These are phyloP conservation scores for Saturnispora galanensis DNA, from an alignment of 805 yeast genomes.

Conservation along the genomic window DNA sequence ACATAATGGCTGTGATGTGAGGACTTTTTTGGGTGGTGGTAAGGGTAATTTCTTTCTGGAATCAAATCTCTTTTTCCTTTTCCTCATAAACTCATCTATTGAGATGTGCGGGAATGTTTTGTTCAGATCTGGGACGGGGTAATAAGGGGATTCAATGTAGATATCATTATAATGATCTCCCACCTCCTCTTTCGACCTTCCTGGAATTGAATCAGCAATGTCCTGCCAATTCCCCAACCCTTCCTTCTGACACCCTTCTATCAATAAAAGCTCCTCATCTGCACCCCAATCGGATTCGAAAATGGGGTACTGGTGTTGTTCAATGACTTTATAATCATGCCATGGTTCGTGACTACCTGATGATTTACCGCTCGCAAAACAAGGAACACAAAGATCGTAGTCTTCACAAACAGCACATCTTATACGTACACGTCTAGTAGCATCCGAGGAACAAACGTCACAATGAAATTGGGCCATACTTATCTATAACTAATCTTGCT, in stretches of 20 bases:
- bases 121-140: slow-evolving; percentile 85
- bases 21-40: slow-evolving; percentile 81
- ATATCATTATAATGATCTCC: slow-evolving; percentile 67
- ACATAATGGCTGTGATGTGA: slow-evolving; percentile 90
- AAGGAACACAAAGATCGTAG: slow-evolving; percentile 95
- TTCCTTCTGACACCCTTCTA: slow-evolving; percentile 84
- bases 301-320: slow-evolving; percentile 91
- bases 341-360: slow-evolving; percentile 87
- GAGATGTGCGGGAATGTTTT: slow-evolving; percentile 54
- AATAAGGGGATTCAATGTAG: slow-evolving; percentile 58
- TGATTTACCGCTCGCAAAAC: slow-evolving; percentile 76
- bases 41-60: slow-evolving; percentile 59
- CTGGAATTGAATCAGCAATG: slow-evolving; percentile 92
- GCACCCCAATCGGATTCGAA: slow-evolving; percentile 95
- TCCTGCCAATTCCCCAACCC: slow-evolving; percentile 99
- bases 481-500: slow-evolving; percentile 3
- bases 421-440: slow-evolving; percentile 84
- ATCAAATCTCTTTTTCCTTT: slow-evolving; percentile 64
- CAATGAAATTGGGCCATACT: slow-evolving; percentile 61
- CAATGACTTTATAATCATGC: slow-evolving; percentile 87
- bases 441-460: slow-evolving; percentile 93
- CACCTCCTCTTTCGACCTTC: slow-evolving; percentile 85
- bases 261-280: slow-evolving; percentile 81
- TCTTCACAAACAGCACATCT: slow-evolving; percentile 89
- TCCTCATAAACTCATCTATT: slow-evolving; percentile 58